Conservation (phyloP, 2,329 filamentous ascomycete genomes). For the Paraconiothyrium brasiliense region DNA sequence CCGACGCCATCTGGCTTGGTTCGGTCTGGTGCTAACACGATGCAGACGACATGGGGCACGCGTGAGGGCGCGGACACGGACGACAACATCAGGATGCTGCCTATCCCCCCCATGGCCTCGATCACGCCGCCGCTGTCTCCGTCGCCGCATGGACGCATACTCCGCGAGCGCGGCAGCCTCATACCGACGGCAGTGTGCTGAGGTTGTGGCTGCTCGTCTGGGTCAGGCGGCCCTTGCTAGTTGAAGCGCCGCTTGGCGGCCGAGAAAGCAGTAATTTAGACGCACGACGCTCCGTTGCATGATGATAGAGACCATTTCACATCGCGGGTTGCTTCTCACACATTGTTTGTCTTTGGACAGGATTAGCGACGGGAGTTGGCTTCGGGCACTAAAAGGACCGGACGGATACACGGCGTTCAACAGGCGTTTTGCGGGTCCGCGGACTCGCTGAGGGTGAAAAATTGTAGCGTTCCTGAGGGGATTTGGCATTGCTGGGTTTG, state of each 20-base stretch:
- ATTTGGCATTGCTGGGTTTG: conserved; percentile 28
- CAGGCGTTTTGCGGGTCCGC: conserved; percentile 22
- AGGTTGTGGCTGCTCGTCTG: conserved; percentile 32
- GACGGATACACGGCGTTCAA: conserved; percentile 45
- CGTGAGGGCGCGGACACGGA: conserved; percentile 89
- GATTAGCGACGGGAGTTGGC: conserved; percentile 39
- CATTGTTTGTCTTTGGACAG: conserved; percentile 19
- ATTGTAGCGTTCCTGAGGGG: conserved; percentile 37
- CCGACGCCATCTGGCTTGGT: conserved; percentile 36
- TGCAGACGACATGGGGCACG: conserved; percentile 92
- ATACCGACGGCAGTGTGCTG: conserved; percentile 40
- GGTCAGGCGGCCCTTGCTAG: conserved; percentile 34
- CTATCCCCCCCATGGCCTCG: conserved; percentile 43
- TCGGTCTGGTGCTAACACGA: conserved; percentile 20
- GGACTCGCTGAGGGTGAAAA: conserved; percentile 25
- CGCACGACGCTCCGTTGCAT: conserved; percentile 39
- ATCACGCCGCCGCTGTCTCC: conserved; percentile 48
- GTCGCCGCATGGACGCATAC: conserved; percentile 42
- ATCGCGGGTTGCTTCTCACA: conserved; percentile 1
- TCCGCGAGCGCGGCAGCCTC: conserved; percentile 47
- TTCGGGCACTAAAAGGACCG: conserved; percentile 43
- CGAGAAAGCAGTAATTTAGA: conserved; percentile 49
- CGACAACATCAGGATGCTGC: conserved; percentile 52
- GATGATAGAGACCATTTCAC: conserved; percentile 31
- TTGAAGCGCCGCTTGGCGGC: conserved; percentile 32